These are phyloP conservation scores for Heliosperma pusillum DNA, from an alignment of 148 eudicot genomes.

Conservation along the genomic window DNA sequence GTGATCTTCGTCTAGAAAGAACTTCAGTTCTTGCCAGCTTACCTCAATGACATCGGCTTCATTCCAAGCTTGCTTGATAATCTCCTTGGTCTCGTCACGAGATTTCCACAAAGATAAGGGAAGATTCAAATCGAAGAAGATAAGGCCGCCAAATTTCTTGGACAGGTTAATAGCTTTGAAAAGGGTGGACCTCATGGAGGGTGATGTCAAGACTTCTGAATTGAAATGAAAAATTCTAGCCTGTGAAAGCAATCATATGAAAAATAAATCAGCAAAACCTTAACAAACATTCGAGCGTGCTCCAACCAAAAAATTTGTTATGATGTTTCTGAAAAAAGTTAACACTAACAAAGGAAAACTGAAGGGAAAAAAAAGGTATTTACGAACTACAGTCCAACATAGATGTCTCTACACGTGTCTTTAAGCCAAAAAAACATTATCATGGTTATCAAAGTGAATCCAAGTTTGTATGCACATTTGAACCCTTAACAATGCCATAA, in stretches of 20 bases:
- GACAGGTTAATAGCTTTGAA: slow-evolving; percentile 68
- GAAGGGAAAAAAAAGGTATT: too few relatives aligned
- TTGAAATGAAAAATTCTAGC: slow-evolving; percentile 87
- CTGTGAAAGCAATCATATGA: slow-evolving; percentile 38
- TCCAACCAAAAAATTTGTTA: not conserved
- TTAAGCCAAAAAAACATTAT: too few relatives aligned
- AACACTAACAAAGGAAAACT: not conserved
- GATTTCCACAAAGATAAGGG: slow-evolving; percentile 85
- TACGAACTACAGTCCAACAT: too few relatives aligned
- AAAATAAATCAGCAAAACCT: not conserved
- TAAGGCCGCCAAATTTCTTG: slow-evolving; percentile 70
- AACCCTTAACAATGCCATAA: too few relatives aligned
- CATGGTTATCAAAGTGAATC: too few relatives aligned
- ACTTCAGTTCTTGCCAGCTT: slow-evolving; percentile 71
- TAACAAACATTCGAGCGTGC: not conserved
- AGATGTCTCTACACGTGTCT: too few relatives aligned
- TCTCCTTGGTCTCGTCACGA: slow-evolving; percentile 64
- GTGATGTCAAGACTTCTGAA: slow-evolving; percentile 65
- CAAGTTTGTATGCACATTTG: too few relatives aligned
- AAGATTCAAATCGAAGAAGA: slow-evolving; percentile 77
- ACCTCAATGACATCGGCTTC: slow-evolving; percentile 78
- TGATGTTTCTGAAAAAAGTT: not conserved
- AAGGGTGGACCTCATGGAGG: slow-evolving; percentile 64
- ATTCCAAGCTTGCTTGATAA: slow-evolving; percentile 77
- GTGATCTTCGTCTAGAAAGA: slow-evolving; percentile 71